Evolutionary conservation across 1,284 basidiomycete species (phyloP), one percentile per base, ranked within the genome.

Genomic region (Microbotryum silenes-acaulis): DNA sequence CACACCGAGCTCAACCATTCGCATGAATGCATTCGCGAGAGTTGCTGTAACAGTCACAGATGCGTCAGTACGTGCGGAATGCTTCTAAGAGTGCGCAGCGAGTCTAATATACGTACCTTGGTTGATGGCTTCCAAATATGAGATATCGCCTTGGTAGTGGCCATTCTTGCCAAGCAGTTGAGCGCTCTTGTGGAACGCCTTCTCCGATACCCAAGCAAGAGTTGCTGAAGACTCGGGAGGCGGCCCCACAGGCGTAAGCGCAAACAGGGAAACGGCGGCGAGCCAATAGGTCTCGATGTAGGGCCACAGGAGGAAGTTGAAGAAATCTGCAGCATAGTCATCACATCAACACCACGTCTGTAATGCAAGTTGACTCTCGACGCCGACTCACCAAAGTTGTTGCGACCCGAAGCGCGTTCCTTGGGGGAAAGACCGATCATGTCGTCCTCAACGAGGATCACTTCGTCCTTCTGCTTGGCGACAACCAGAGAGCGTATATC

Each of bases 81-180:
- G 23, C 12, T 18, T 21, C 7, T 3, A 31, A 23, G 23, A 21
- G 6, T 12, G 37, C 37, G n/a, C 27, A 46, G 8, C 49, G 46
- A 25, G 7, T 6, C 31, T 7, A 6, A 29, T 12, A 9, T 23
- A 42, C 69, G 51, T 50, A 67, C 71, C 68, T 72, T 69, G 68
- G 42, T 69, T 69, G 44, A 67, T 57, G 3, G 68, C 65, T 33
- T 69, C 75, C 50, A 76, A 71, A 52, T 76, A 76, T 37, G 66
- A 69, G 4, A 76, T 66, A 56, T 75, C 75, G 29, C 65, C 65
- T 46, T 76, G 74, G 25, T 70, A 69, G 60, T 74, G 74, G 5
- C 75, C 62, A 6, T 73, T 76, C 65, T 75, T 75, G 25, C 75
- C 75, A 20, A 76, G 72, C 10, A 74, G 63, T 64, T 75, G 74